phyloP scores from a whole-genome alignment of 108 stramenopile species.

The Pelagomonas calceolata region DNA sequence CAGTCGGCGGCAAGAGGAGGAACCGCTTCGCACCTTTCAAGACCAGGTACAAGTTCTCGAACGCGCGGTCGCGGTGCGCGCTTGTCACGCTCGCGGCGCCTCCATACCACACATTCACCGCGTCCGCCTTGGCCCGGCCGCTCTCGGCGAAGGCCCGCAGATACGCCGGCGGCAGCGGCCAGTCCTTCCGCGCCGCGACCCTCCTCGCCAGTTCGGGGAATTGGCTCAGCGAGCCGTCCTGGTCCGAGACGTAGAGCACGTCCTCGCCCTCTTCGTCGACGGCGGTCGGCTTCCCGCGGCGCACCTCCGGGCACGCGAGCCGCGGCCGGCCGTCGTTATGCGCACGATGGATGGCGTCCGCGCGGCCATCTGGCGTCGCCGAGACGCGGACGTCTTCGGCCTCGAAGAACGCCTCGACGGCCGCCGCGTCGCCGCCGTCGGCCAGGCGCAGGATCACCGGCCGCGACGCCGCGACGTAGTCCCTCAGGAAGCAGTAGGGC shows the following conservation, averaged over 20 bases:
- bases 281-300: not conserved
- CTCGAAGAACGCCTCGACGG: not conserved
- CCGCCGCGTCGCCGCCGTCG: not conserved
- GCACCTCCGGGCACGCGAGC: not conserved
- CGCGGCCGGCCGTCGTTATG: not conserved
- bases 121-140: constrained; percentile 1
- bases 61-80: constrained; percentile 10
- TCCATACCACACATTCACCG: constrained; percentile 14
- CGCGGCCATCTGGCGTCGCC: not conserved
- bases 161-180: not conserved
- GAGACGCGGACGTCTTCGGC: not conserved
- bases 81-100: not conserved
- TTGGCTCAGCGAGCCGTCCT: not conserved
- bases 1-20: constrained; percentile 10
- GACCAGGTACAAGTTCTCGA: constrained; percentile 15
- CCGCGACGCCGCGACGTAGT: not conserved
- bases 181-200: too few relatives aligned
- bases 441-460: not conserved
- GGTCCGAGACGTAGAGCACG: not conserved
- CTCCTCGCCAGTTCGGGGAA: not conserved
- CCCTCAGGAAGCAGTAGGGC: not conserved
- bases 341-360: not conserved
- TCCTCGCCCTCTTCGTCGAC: not conserved
- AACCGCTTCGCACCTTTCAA: constrained; percentile 9
- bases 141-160: not conserved